Evolutionary conservation across 2,329 filamentous ascomycete genomes (phyloP), one percentile per base, ranked within the genome.

Genomic region (Elsinoe arachidis): DNA sequence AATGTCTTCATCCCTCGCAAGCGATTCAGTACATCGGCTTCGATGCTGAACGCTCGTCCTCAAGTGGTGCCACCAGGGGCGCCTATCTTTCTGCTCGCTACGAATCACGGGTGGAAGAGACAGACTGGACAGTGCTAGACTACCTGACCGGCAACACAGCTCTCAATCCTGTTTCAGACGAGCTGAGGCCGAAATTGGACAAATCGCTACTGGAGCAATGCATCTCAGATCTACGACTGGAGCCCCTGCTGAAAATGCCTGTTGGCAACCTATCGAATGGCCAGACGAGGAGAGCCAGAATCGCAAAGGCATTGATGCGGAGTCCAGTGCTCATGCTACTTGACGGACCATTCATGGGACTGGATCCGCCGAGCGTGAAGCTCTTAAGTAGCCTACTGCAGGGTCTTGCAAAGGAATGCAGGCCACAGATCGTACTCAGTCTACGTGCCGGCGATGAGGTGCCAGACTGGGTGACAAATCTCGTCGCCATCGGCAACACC

Each of bases 301-400:
- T 99, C 63, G 93, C 90, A 1, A 88, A 90, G 64, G 90, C 91
- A 0, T 73, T 99, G 53, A 77, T 97, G 59, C 83, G 78, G 5
- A 80, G 80, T 55, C 93, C 93, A 0, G 87, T 95, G 70, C 79
- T 96, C 10, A 68, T 99, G 60, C 77, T 97, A 55, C 77, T 96
- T 2, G 93, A 99, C 72, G 92, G 96, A 65, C 92, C 93, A 1
- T 96, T 96, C 67, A 95, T 96, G 88, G 92, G 93, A 0, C 77
- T 99, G 14, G 93, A 97, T 70, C 93, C 92, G 12, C 85, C 85
- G 5, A 95, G 90, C 0, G 81, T 88, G 11, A 77, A 80, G 11
- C 80, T 81, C 1, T 74, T 97, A 63, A 92, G 87, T 39, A 78
- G 79, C 0, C 76, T 97, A 47, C 74, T 96, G 19, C 74, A 82